Conservation (phyloP, 805 yeast species). For the Jamesozyma hellenica region DNA sequence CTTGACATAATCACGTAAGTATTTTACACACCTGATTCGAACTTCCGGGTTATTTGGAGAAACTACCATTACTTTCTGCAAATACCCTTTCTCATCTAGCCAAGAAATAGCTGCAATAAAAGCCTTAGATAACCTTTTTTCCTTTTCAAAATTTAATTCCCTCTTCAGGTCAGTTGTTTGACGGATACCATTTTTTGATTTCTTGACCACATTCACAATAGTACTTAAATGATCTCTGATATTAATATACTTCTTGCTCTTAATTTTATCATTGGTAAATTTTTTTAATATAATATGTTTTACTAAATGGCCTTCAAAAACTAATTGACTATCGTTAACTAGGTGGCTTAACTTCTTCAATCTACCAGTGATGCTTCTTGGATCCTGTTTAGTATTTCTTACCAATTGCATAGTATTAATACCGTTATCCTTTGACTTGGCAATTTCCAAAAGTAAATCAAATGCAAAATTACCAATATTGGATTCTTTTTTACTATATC, state of each 20-base stretch:
- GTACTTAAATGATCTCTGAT: constrained; percentile 22
- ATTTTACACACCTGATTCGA: constrained; percentile 39
- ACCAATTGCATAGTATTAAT: constrained; percentile 51
- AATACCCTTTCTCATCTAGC: constrained; percentile 36
- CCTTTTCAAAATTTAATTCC: constrained; percentile 43
- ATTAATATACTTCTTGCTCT: constrained; percentile 20
- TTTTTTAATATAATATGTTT: constrained; percentile 42
- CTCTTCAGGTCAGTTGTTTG: constrained; percentile 51
- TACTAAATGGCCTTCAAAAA: constrained; percentile 42
- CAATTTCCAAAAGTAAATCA: constrained; percentile 48
- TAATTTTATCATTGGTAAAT: constrained; percentile 24
- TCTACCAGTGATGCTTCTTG: constrained; percentile 57
- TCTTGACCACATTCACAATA: constrained; percentile 41
- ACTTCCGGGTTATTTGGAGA: constrained; percentile 38
- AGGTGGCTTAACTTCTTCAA: constrained; percentile 45
- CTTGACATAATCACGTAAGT: constrained; percentile 32
- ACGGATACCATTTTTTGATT: constrained; percentile 51
- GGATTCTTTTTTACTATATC: constrained; percentile 41
- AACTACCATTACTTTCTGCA: constrained; percentile 44
- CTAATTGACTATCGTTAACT: constrained; percentile 33
- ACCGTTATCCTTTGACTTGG: constrained; percentile 46
- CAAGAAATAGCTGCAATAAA: constrained; percentile 40
- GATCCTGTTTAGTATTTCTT: constrained; percentile 53
- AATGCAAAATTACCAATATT: constrained; percentile 47
- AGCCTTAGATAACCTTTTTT: constrained; percentile 34